phyloP scores from a whole-genome alignment of 495 filamentous ascomycete species.

The Aspergillus campestris region DNA sequence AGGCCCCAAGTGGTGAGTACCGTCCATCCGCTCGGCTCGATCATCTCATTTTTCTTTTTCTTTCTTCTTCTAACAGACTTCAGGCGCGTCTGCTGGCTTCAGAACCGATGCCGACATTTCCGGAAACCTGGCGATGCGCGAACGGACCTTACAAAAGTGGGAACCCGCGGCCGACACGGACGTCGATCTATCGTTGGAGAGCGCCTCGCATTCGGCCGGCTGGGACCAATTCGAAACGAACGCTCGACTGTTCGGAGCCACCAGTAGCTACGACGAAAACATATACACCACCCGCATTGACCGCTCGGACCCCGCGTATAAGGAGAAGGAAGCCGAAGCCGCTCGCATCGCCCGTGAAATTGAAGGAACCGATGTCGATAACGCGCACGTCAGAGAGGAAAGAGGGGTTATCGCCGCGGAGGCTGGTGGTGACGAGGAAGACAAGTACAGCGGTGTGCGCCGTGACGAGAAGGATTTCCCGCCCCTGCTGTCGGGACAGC shows the following conservation, averaged over 20 bases:
- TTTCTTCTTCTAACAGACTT: constrained; percentile 4
- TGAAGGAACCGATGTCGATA: constrained; percentile 57
- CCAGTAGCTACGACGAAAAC: constrained; percentile 83
- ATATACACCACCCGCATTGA: constrained; percentile 91
- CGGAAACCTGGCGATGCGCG: constrained; percentile 54
- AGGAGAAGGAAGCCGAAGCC: constrained; percentile 64
- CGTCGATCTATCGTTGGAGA: constrained; percentile 63
- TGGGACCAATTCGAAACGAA: constrained; percentile 98
- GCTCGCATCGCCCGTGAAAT: constrained; percentile 86
- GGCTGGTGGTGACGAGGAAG: constrained; percentile 73
- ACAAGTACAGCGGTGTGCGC: constrained; percentile 90
- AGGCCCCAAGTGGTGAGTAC: constrained; percentile 63
- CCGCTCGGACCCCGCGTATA: constrained; percentile 69
- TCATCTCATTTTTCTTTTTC: constrained; percentile 3
- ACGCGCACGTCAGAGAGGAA: constrained; percentile 82
- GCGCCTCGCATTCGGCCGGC: constrained; percentile 30
- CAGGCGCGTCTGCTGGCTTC: constrained; percentile 53
- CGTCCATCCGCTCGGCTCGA: not conserved
- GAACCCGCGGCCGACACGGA: constrained; percentile 54
- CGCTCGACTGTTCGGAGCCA: constrained; percentile 76
- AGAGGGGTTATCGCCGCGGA: constrained; percentile 60
- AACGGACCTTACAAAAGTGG: constrained; percentile 80
- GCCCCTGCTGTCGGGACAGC: constrained; percentile 50
- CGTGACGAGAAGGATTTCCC: constrained; percentile 60
- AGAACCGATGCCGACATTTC: constrained; percentile 87